Evolutionary conservation across 2,329 filamentous ascomycete genomes (phyloP), one percentile per base, ranked within the genome.

Genomic region (Fusarium udum): DNA sequence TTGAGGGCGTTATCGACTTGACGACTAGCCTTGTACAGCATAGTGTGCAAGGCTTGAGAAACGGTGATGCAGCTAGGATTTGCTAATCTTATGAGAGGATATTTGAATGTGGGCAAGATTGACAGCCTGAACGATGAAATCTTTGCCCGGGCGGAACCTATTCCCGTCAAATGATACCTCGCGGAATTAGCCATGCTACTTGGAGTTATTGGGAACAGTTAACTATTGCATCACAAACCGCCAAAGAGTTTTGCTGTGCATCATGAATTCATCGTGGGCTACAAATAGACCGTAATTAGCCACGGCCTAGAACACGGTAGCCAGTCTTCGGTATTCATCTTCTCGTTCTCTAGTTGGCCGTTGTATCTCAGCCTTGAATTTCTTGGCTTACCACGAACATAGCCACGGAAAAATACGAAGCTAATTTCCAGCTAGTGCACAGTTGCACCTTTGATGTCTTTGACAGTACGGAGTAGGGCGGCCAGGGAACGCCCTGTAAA

Each of bases 311-410:
- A 58, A 58, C 51, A 48, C 26, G 9, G 31, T 43, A 51, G 66
- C 45, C 22, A 22, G 42, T 52, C 39, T 40, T 31, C 10, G n/a
- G 36, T 59, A 24, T 49, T 49, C 51, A 64, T 69, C 26, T 55
- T 15, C 66, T 59, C 45, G 15, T 16, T 57, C 31, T 69, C n/a
- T 53, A 42, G 59, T 65, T 69, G 59, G 66, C 46, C 46, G 59
- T 36, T 49, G 16, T n/a, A 36, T 34, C 52, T 70, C 65, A 69
- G 46, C 59, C 65, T 58, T 65, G 67, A 52, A 42, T 46, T 28
- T 70, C 52, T 65, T 69, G 43, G 67, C 45, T 53, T 39, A 42
- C 42, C 46, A 53, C 40, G 14, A 53, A 51, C 53, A 36, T 42
- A 70, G 67, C 52, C 59, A 49, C 26, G 28, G 37, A 34, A 20